Base-by-base conservation (phyloP, 495 filamentous ascomycete genomes). In the Xylona heveae region DNA sequence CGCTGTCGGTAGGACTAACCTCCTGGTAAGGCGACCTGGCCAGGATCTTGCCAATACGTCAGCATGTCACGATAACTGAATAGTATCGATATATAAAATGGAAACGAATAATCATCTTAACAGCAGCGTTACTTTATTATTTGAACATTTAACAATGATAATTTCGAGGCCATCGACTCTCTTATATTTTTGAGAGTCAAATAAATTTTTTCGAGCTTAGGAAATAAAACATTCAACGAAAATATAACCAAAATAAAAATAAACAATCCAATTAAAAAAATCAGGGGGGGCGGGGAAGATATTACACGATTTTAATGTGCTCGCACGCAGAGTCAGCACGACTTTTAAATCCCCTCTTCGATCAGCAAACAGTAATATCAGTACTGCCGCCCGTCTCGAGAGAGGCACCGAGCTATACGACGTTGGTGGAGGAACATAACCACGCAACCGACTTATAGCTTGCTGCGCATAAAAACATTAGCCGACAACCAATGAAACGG, bases 21-120 rank as follows among this genome's bases (percentile, higher is more conserved):
- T 22, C 83, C 83, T 1, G 83, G 83, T 36, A 93, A 66, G 37
- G 83, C 83, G 30, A 78, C 83, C 47, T 93, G 80, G 14, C 83
- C 81, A 47, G 66, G 61, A 50, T 62, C 54, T 62, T 28, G 14
- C 25, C 1, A 6, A 24, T n/a, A n/a, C n/a, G n/a, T n/a, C n/a
- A n/a, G 27, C 27, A 29, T 5, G 5, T 29, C 12, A 29, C 12
- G 12, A n/a, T n/a, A n/a, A n/a, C n/a, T 24, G 16, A 18, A 22
- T 22, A 10, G 24, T 14, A 4, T 23, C 13, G 15, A 13, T 35
- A 9, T 4, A 5, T 28, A 19, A 17, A 35, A 5, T 8, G n/a
- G 23, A 25, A 25, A n/a, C n/a, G n/a, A n/a, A n/a, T n/a, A n/a
- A n/a, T n/a, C n/a, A n/a, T n/a, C n/a, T n/a, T n/a, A n/a, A n/a